Base-by-base conservation (phyloP, 768 basidiomycete species). In the Suillus americanus region DNA sequence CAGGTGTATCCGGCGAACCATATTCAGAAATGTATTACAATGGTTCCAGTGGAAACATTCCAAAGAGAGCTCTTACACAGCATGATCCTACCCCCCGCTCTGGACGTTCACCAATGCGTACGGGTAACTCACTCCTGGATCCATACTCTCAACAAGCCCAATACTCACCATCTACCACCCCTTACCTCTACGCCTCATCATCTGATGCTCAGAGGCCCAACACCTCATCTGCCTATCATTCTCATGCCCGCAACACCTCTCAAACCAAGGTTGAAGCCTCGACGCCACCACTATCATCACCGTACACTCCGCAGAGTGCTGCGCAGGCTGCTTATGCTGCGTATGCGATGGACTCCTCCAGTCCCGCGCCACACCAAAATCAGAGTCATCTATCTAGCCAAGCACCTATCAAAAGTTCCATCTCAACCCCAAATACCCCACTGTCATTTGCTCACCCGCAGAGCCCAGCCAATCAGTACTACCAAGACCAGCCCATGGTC, bases 401-500 rank as follows among this genome's bases (percentile, higher is more conserved):
- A 66, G 71, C 77, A 53, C 77, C 84, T 53, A 71, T 77, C 61
- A 83, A 86, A 69, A 79, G 79, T n/a, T 86, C 89, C 8, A 70
- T 82, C 48, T 92, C 91, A 2, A 86, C 84, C 38, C 91, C 92
- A 20, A 80, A 85, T 46, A 92, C 90, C 0, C 92, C 91, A 13
- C 80, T 92, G 68, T 88, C 89, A 3, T 89, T 87, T 69, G 76
- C 85, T 46, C 86, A 86, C 55, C 77, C 82, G 5, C 83, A 83
- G 55, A 81, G 79, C 61, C 81, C 84, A 35, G 76, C 80, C 23
- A 78, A 81, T 62, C 87, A 86, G 50, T 84, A 85, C 66, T 89
- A 87, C 68, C 74, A 86, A 68, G 87, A 89, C 65, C 88, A 90
- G 64, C 71, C 85, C 64, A 92, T 92, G 91, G 78, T 81, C 50